These are phyloP conservation scores for Chamaecrista fasciculata DNA, from an alignment of 306 rosid species.

Conservation along the genomic window DNA sequence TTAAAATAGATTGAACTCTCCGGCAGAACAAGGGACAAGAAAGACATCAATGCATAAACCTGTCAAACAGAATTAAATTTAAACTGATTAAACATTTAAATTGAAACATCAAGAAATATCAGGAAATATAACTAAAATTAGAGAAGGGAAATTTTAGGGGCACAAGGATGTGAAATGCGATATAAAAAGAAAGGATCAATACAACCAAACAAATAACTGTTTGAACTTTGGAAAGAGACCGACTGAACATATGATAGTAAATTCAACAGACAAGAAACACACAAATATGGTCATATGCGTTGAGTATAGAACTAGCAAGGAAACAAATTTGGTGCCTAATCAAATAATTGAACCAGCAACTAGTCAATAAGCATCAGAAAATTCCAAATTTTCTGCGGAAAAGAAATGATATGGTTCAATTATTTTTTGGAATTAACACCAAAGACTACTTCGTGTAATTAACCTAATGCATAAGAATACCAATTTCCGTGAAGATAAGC, in stretches of 20 bases:
- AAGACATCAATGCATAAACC: conserved; percentile 92
- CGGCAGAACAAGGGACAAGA: conserved; percentile 84
- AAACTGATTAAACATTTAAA: conserved; percentile 3
- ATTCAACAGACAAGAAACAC: conserved; percentile 22
- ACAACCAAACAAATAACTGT: background rate
- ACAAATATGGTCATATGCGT: background rate
- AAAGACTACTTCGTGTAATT: background rate
- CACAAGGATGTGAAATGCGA: background rate
- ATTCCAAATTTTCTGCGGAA: background rate
- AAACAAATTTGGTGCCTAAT: background rate
- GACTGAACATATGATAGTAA: background rate
- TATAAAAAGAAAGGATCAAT: conserved; percentile 4
- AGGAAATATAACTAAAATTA: background rate
- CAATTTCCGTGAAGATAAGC: background rate
- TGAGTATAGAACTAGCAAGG: background rate
- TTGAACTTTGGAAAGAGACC: background rate
- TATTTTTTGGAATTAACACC: background rate
- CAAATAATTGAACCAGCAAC: conserved; percentile 1
- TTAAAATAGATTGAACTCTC: conserved; percentile 75
- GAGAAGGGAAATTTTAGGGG: background rate
- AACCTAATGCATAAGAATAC: background rate
- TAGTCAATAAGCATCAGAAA: background rate
- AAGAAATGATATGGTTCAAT: background rate
- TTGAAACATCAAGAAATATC: conserved; percentile 9
- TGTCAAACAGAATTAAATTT: conserved; percentile 35